Evolutionary conservation across 1,139 yeast species (phyloP), one percentile per base, ranked within the genome.

Genomic region (Arxiozyma telluris): DNA sequence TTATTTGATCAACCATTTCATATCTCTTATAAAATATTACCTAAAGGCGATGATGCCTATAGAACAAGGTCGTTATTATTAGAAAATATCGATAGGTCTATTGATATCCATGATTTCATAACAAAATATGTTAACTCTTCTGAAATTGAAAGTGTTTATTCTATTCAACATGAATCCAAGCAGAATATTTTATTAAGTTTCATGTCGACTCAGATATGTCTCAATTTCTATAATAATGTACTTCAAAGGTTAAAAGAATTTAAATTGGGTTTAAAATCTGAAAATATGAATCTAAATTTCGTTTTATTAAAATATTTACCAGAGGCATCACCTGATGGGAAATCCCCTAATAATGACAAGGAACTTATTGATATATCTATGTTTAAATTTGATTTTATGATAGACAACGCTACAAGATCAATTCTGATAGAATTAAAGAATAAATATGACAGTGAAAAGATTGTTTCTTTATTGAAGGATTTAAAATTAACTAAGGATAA

Each of bases 291-390:
- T 50, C 75, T 89, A 44, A 84, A 85, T 25, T 87, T 94, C 83
- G 87, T 88, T 11, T 76, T 78, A 51, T 76, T 85, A 52, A 74
- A 81, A 39, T 79, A 85, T 12, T 38, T 30, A 6, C 20, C 95
- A 11, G 76, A 95, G 64, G 83, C 84, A 61, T 89, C 84, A 62
- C 89, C 87, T 12, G 84, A 83, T 64, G 73, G 91, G 20, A 78
- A 79, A 61, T 71, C 87, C 54, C 81, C 81, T 50, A 74, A 55
- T 1, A 17, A 4, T 39, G 25, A 21, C 8, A 50, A 50, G 15
- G 44, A 50, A 34, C 18, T 44, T 39, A 44, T 22, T 22, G 51
- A 45, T 25, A 11, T 17, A 20, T 53, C 57, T 27, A 58, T 46
- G 49, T 38, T 46, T 38, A 34, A 56, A 42, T 56, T 54, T 20